Evolutionary conservation across 768 basidiomycete species (phyloP).

Genomic region (Termitomyces sp.): DNA sequence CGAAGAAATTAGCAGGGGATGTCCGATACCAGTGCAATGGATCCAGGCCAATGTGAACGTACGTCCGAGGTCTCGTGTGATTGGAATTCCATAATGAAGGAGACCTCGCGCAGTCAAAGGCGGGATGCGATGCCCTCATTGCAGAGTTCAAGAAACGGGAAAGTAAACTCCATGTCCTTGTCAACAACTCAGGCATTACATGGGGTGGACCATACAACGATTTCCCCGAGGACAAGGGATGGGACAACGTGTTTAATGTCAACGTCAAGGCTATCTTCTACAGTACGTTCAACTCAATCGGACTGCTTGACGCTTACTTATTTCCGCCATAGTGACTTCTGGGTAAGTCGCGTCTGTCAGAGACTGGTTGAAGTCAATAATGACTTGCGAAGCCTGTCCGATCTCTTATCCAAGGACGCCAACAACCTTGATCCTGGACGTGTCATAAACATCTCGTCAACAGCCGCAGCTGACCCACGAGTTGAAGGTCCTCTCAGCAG

Average conservation of each 20-base stretch:
- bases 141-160: conserved; percentile 65
- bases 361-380: neutral
- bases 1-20: conserved; percentile 54
- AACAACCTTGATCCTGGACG: conserved; percentile 61
- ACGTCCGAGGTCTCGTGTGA: conserved; percentile 26
- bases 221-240: conserved; percentile 77
- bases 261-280: conserved; percentile 88
- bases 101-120: conserved; percentile 49
- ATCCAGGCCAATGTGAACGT: conserved; percentile 72
- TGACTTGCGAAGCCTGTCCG: conserved; percentile 37
- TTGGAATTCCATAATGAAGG: neutral
- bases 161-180: conserved; percentile 70
- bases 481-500: conserved; percentile 47
- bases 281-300: conserved; percentile 36
- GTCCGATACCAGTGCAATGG: conserved; percentile 62
- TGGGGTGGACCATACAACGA: conserved; percentile 72
- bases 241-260: conserved; percentile 78
- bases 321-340: conserved; percentile 39
- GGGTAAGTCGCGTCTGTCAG: conserved; percentile 26
- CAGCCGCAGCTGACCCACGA: conserved; percentile 47
- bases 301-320: neutral
- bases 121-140: conserved; percentile 73
- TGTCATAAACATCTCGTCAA: conserved; percentile 82
- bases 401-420: conserved; percentile 61
- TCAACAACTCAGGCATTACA: conserved; percentile 79